Evolutionary conservation across 2,329 filamentous ascomycete genomes (phyloP), one percentile per base, ranked within the genome.

Genomic region (Neoascochyta sp.): DNA sequence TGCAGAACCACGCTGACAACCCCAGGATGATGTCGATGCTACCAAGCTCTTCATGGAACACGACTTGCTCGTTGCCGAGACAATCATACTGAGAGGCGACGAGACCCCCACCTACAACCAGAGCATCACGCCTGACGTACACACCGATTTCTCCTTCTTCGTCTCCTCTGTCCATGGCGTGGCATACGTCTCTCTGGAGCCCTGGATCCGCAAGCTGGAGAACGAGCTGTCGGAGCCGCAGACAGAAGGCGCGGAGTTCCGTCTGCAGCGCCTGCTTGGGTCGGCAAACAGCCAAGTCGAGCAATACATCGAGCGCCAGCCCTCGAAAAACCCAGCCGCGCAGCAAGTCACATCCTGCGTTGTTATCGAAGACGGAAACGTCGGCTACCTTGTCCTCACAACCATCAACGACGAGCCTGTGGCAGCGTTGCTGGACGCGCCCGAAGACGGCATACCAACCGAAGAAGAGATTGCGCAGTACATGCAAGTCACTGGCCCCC

Each of bases 311-410:
- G 22, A 56, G 52, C 34, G 57, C 51, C 27, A 47, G 52, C 27
- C 47, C 42, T 29, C 26, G 6, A 39, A 39, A 8, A 22, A 35
- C 11, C 20, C 35, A 2, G 32, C 39, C 4, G 39, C 50, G 22
- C 41, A 39, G 48, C 63, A 42, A 56, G 66, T 63, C 44, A 69
- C 71, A 5, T 59, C 68, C 12, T 68, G 65, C 29, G 60, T 78
- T n/a, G 65, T 75, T 14, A 65, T 80, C 19, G 65, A 74, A 27
- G 73, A 79, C 39, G 68, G 69, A 8, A 73, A 75, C 36, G 52
- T 79, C 16, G 77, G 76, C 7, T 77, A 78, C 44, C 60, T 81
- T 16, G 53, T 81, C 24, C 62, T 78, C 20, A 75, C 71, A 14
- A 65, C 63, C 15, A 62, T 64, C 18, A 62, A 63, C 6, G 67